Percentiles rank a stretch among this genome's conserved stretches.
Conservation (phyloP, 768 basidiomycete genomes). For the Tephrocybe sp. region DNA sequence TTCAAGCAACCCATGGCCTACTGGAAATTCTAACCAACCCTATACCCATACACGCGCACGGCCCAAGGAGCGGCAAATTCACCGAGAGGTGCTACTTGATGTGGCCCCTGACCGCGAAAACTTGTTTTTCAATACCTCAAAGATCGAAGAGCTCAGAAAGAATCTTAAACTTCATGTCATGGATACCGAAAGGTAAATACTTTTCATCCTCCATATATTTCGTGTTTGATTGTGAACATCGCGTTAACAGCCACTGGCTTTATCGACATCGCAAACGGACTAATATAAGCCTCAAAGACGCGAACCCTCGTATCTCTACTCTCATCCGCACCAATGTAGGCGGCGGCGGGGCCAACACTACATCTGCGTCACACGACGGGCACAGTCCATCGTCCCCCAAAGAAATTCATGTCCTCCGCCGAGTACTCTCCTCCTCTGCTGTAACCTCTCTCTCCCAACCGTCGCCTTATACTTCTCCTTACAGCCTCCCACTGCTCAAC, state of each 20-base stretch:
- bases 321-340: conserved; percentile 17
- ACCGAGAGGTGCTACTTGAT: conserved; percentile 23
- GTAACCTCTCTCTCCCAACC: neutral
- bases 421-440: conserved; percentile 25
- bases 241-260: conserved; percentile 30
- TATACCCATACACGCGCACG: conserved; percentile 1
- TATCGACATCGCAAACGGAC: conserved; percentile 21
- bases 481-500: neutral
- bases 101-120: conserved; percentile 35
- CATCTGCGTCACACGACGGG: conserved; percentile 1
- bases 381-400: conserved; percentile 3
- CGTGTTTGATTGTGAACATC: no score
- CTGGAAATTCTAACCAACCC: neutral
- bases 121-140: conserved; percentile 21
- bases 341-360: neutral
- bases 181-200: conserved; percentile 16
- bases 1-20: conserved; percentile 11
- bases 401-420: conserved; percentile 19
- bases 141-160: conserved; percentile 27
- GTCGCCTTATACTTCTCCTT: neutral
- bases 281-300: conserved; percentile 22
- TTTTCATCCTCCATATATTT: neutral
- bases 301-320: conserved; percentile 24
- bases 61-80: conserved; percentile 25
- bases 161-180: conserved; percentile 26